Base-by-base conservation (phyloP, 495 filamentous ascomycete genomes). In the Ramalina intermedia region DNA sequence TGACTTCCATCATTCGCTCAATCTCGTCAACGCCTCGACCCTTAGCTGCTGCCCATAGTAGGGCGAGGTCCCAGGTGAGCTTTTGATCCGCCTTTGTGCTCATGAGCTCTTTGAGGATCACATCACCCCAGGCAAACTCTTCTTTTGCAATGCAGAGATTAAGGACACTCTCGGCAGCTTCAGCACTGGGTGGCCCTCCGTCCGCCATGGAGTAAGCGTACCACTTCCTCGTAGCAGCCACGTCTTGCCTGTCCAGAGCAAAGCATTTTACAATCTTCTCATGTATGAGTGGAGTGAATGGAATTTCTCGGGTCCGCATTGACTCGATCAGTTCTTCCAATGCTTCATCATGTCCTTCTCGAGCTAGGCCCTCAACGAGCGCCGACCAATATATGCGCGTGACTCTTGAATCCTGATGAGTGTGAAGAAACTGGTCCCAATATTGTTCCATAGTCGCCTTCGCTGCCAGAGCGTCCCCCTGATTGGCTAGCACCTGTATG, bases 21-120 rank as follows among this genome's bases (percentile, higher is more conserved):
- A 94, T 69, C 41, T 81, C 78, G 53, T 84, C 76, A 5, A 82
- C 77, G 11, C 78, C 76, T 58, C 76, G 82, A 8, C 79, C 81
- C 51, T 81, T 74, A 12, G 80, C 71, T 12, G 81, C 82, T 23
- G 85, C 78, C 84, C 84, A 94, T 42, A 83, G 74, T 38, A 94
- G 71, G 6, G 81, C 65, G 27, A 81, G 70, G 54, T 88, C 79
- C 74, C 82, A 83, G 6, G 61, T 65, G 11, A 58, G 68, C 21
- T 71, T 64, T 36, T 82, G 74, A 24, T 52, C 60, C 18, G 70
- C 72, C 16, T 53, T 66, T 16, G 51, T 61, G 40, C 70, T 64
- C 23, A 79, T 58, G 16, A 88, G 58, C 4, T 75, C 65, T 29
- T 78, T 66, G 36, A 86, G 77, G 18, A 93, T 65, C 16, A 69